phyloP scores from a whole-genome alignment of 1,284 basidiomycete genomes.

The Omphalotus olearius region DNA sequence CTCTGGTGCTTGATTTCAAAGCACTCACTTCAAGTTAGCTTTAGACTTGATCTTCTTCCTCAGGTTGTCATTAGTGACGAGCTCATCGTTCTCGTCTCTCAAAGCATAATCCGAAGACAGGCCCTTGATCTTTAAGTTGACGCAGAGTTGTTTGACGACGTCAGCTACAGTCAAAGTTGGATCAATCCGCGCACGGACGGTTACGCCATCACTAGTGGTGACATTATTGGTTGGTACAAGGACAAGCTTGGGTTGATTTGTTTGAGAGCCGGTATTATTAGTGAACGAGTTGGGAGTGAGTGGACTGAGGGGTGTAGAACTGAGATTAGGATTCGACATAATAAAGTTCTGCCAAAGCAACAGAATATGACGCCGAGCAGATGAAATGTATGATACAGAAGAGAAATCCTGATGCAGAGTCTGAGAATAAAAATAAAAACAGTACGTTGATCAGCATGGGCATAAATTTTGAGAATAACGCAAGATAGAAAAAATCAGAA shows the following conservation, averaged over 20 bases:
- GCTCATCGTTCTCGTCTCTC: conserved; percentile 81
- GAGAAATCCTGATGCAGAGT: background rate
- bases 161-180: conserved; percentile 76
- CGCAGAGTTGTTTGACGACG: conserved; percentile 73
- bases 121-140: conserved; percentile 81
- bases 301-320: conserved; percentile 19
- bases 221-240: conserved; percentile 80
- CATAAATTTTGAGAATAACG: background rate
- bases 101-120: conserved; percentile 80
- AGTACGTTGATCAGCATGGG: too few relatives aligned
- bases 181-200: conserved; percentile 77
- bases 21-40: conserved; percentile 72
- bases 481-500: conserved; percentile 22
- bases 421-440: background rate
- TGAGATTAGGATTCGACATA: conserved; percentile 29
- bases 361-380: conserved; percentile 3
- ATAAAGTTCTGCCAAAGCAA: conserved; percentile 2
- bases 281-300: conserved; percentile 26
- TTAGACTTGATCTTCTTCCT: conserved; percentile 79
- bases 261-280: conserved; percentile 32
- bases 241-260: conserved; percentile 28
- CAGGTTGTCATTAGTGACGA: conserved; percentile 90
- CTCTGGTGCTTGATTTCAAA: background rate
- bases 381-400: background rate
- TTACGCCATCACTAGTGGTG: conserved; percentile 65